Evolutionary conservation across 2,329 filamentous ascomycete species (phyloP).

Genomic region (Didymella arachidicola): DNA sequence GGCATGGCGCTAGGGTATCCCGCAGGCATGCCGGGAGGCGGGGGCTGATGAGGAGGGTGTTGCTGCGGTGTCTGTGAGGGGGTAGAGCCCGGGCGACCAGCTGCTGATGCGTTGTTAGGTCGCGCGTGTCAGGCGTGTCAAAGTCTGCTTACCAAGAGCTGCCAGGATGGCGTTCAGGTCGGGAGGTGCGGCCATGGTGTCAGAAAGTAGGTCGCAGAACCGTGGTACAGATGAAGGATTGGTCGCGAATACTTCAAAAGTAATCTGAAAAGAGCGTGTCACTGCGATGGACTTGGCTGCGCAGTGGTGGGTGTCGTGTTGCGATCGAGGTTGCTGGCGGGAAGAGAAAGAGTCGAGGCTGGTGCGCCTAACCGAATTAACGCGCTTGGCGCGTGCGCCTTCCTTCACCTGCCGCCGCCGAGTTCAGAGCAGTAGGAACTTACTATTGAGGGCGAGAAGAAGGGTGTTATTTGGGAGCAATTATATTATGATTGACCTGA

Average conservation of each 20-base stretch:
- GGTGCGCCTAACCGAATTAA: slow-evolving; percentile 10
- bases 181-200: slow-evolving; percentile 46
- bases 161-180: slow-evolving; percentile 52
- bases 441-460: neutral
- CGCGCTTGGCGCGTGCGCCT: slow-evolving; percentile 13
- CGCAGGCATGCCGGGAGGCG: slow-evolving; percentile 54
- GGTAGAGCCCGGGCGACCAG: slow-evolving; percentile 55
- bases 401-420: slow-evolving; percentile 11
- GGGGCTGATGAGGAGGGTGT: slow-evolving; percentile 51
- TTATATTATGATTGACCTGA: neutral
- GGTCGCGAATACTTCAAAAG: slow-evolving; percentile 7
- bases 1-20: slow-evolving; percentile 55
- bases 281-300: slow-evolving; percentile 16
- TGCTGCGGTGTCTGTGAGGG: slow-evolving; percentile 58
- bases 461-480: too few species aligned
- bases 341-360: slow-evolving; percentile 24
- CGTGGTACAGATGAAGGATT: slow-evolving; percentile 1
- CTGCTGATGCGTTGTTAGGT: slow-evolving; percentile 48
- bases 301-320: slow-evolving; percentile 24
- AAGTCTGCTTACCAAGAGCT: slow-evolving; percentile 45
- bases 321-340: slow-evolving; percentile 22
- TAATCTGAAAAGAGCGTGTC: neutral
- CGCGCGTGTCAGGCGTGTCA: neutral
- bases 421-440: neutral
- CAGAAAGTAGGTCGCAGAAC: slow-evolving; percentile 12